Base-by-base conservation (phyloP, 2,329 filamentous ascomycete species). In the Pyricularia sp. region DNA sequence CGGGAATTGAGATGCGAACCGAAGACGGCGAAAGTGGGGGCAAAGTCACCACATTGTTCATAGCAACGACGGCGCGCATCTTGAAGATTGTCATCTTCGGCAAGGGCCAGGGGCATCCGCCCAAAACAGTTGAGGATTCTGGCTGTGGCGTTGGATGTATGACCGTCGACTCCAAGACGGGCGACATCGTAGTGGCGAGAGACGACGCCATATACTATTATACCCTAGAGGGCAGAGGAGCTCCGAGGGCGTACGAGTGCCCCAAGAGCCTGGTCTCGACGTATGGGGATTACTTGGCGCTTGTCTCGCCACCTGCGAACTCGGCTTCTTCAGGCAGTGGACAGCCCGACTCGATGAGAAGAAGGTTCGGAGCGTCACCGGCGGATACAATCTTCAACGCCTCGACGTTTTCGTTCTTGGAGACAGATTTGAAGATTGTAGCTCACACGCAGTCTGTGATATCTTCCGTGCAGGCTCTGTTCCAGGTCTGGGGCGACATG, bases 161-260 rank as follows among this genome's bases (percentile, higher is more conserved):
- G 91, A 90, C 91, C 0, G 82, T 93, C 13, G 91, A 97, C 74
- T 85, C 84, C 67, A 82, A 84, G 67, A 89, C 87, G 0, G 91
- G 89, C 5, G 91, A 97, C 68, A 87, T 99, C 24, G 84, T 99
- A 3, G 88, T 99, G n/a, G 94, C 89, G 0, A 82, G 94, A 67
- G 91, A 97, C 70, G 96, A 99, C 82, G 94, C 93, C 8, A 89
- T 99, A 64, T 97, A 97, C 76, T 93, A 91, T 66, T 99, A 97
- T 75, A 90, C 88, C 0, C 78, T 89, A 0, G 89, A 94, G 66
- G 93, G 93, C 0, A 85, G 93, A 66, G 92, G 92, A 0, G 88
- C 91, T 0, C 93, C 91, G 55, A 93, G 90, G 75, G 92, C 92
- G 0, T 97, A 96, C 72, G 93, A 99, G 73, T 89, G 91, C 5